Percentiles rank a stretch among this genome's conserved stretches.
phyloP scores from a whole-genome alignment of 768 basidiomycete genomes.

The Boletus edulis region DNA sequence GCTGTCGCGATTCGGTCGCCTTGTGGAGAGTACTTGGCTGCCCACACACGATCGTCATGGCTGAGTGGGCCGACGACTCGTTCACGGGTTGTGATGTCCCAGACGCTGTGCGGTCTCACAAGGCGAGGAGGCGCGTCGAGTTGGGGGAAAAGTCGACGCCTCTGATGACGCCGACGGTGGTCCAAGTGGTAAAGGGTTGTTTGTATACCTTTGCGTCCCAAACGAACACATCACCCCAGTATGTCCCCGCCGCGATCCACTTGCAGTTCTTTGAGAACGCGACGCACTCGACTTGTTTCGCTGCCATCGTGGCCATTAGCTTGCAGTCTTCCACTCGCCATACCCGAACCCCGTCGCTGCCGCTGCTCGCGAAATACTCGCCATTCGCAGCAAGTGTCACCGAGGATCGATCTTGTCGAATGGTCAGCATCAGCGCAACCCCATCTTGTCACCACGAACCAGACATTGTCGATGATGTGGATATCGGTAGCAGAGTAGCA shows the following conservation, averaged over 20 bases:
- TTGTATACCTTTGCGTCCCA: not conserved
- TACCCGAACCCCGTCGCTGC: not conserved
- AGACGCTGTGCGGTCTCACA: not conserved
- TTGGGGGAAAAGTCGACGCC: conserved; percentile 7
- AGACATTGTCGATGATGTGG: too few species aligned
- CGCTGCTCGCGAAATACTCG: not conserved
- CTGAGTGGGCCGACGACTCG: not conserved
- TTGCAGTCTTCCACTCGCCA: not conserved
- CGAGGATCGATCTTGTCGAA: not conserved
- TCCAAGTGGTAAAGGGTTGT: not conserved
- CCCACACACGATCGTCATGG: not conserved
- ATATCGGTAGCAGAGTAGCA: too few species aligned
- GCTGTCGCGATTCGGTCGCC: conserved; percentile 2
- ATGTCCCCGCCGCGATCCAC: not conserved
- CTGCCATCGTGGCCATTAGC: not conserved
- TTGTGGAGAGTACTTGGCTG: not conserved
- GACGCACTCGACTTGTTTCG: not conserved
- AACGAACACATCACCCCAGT: not conserved
- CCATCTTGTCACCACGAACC: too few species aligned
- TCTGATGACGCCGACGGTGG: not conserved
- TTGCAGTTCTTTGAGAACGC: not conserved
- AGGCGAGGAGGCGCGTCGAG: not conserved
- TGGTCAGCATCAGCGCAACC: too few species aligned
- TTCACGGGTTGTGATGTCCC: not conserved
- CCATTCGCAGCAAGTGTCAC: not conserved